Evolutionary conservation across 169 alveolate species (phyloP).

Genomic region (Plasmodium malariae): DNA sequence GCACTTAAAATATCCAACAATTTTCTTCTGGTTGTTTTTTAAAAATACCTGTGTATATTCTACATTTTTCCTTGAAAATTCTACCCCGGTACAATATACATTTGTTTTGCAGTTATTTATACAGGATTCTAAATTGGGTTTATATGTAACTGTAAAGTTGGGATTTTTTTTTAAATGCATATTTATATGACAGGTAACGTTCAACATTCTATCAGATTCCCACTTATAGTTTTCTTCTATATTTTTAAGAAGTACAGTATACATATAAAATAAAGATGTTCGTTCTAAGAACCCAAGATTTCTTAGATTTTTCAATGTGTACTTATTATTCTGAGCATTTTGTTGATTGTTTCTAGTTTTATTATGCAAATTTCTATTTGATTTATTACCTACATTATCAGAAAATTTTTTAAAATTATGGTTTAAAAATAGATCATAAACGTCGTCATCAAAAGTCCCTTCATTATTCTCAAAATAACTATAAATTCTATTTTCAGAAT

Average conservation of each 20-base stretch:
- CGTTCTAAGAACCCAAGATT: slow-evolving; percentile 26
- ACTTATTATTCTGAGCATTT: slow-evolving; percentile 18
- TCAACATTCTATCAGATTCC: slow-evolving; percentile 31
- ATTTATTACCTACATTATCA: slow-evolving; percentile 1
- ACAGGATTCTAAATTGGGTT: slow-evolving; percentile 77
- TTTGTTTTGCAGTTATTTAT: slow-evolving; percentile 79
- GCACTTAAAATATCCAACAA: slow-evolving; percentile 76
- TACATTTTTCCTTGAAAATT: slow-evolving; percentile 45
- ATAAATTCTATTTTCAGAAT: slow-evolving; percentile 47
- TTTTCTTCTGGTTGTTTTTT: slow-evolving; percentile 62
- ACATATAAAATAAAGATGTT: slow-evolving; percentile 39
- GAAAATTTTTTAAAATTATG: slow-evolving; percentile 24
- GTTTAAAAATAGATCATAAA: slow-evolving; percentile 52
- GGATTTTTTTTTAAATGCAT: slow-evolving; percentile 45
- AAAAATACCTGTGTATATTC: slow-evolving; percentile 52
- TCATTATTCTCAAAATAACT: slow-evolving; percentile 34
- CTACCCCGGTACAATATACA: slow-evolving; percentile 80
- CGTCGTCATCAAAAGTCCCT: slow-evolving; percentile 51
- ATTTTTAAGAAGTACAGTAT: slow-evolving; percentile 33
- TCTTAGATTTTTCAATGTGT: slow-evolving; percentile 18
- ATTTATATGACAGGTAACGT: slow-evolving; percentile 53
- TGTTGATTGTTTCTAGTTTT: neutral
- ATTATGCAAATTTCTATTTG: neutral
- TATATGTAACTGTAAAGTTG: slow-evolving; percentile 41
- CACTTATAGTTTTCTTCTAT: slow-evolving; percentile 39